Base-by-base conservation (phyloP, 2,329 filamentous ascomycete genomes). In the Emmonsiellopsis sp. region DNA sequence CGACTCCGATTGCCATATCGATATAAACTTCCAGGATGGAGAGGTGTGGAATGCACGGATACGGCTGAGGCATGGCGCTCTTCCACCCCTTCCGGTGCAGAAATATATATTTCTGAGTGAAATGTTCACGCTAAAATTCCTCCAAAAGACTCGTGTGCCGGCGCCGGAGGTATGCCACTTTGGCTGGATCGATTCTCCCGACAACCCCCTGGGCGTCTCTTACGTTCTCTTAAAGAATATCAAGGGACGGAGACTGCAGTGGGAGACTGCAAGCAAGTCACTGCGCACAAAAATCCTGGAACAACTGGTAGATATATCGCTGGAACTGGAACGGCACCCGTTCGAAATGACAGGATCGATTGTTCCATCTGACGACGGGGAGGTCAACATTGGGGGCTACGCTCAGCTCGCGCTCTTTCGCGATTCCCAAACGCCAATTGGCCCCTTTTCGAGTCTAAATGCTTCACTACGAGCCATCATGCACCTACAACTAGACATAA, bases 271-370 rank as follows among this genome's bases (percentile, higher is more conserved):
- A n/a, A 42, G 30, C 37, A 44, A 43, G 8, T 15, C 37, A 7
- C 16, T n/a, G 8, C 49, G 40, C 31, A 42, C 41, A 11, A 51
- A 51, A 37, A 51, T 51, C 49, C 30, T 51, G 16, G 49, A 51
- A 11, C 49, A 51, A 37, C 30, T 51, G 26, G 49, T 35, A 11
- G 49, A 44, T 51, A 43, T 51, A 15, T 42, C 49, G n/a, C 30
- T 51, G 11, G 49, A 51, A 37, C 31, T 51, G 9, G 49, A 51
- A 35, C 37, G 41, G 10, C 30, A 42, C n/a, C 30, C 37, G 3
- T 51, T 51, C 30, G 41, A 51, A 11, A 51, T 51, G 49, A 51
- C 49, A 30, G 49, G 49, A 8, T 51, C 49, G 9, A 51, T 51
- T 38, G 49, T 51, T 30, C 49, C 49, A 1, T 51, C 49, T 4